Base-by-base conservation (phyloP, 768 basidiomycete species). In the Tylopilus vinaceipallidus region DNA sequence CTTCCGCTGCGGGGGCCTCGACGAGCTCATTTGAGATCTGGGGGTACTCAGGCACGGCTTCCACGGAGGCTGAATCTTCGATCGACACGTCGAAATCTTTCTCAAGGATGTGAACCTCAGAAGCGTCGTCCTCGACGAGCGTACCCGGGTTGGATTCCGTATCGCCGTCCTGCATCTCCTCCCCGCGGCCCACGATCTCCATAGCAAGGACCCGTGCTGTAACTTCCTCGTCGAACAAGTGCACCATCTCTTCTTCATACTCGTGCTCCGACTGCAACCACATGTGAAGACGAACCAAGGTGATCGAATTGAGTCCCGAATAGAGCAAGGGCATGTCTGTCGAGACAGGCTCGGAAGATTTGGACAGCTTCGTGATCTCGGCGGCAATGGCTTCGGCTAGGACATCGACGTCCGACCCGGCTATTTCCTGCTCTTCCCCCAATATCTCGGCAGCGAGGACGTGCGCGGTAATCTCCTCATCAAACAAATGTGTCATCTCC, bases 281-380 rank as follows among this genome's bases (percentile, higher is more conserved):
- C 57, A 60, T 58, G 50, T 61, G 55, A 12, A 72, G 54, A 23
- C 58, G 55, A 16, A 64, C 58, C 23, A 68, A 53, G 16, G 62
- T 66, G 32, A 60, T 62, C 19, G 65, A 60, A 39, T 65, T 67
- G 32, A 72, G 64, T 11, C 68, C 69, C 2, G 65, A 62, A 51
- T 66, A 62, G 20, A 66, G 57, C 27, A 73, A 62, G 14, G 71
- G 63, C n/a, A 61, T 57, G 47, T 71, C 70, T 39, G 57, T 62
- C 14, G 68, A 50, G 27, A 73, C 46, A 12, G 66, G 56, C n/a
- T 54, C 51, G 30, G 49, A 19, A 4, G 68, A 60, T 42, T 65
- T 65, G 56, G 62, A 61, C 39, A 73, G 51, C 36, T 42, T 57
- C 3, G 68, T 55, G 37, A 71, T 56, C 52, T 70, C 63, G 27